phyloP scores from a whole-genome alignment of 2,329 filamentous ascomycete genomes.

The Phialophora tarda region DNA sequence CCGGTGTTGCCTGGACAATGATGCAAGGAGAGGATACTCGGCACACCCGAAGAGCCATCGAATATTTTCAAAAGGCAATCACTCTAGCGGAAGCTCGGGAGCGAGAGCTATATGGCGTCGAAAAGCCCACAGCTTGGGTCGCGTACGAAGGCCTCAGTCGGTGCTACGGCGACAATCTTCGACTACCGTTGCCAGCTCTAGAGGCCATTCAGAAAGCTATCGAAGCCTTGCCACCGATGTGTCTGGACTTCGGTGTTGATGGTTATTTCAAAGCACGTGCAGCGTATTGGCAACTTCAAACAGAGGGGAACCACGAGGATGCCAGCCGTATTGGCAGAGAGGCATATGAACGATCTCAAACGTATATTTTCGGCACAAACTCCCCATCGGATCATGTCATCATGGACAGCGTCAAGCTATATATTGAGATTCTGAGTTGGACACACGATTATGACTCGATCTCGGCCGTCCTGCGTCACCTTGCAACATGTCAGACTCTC shows the following conservation, averaged over 20 bases:
- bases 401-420: constrained; percentile 18
- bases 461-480: constrained; percentile 8
- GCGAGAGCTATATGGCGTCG: constrained; percentile 10
- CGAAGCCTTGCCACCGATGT: constrained; percentile 9
- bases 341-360: constrained; percentile 16
- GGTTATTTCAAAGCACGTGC: constrained; percentile 16
- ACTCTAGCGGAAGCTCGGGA: constrained; percentile 9
- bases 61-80: constrained; percentile 27
- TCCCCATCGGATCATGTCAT: constrained; percentile 8
- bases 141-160: constrained; percentile 27
- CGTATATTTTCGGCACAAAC: constrained; percentile 11
- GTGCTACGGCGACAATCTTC: constrained; percentile 26
- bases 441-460: constrained; percentile 15
- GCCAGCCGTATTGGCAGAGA: constrained; percentile 11
- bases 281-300: constrained; percentile 12
- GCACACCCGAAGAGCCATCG: constrained; percentile 18
- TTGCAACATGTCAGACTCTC: constrained; percentile 11
- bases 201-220: constrained; percentile 23
- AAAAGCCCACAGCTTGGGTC: constrained; percentile 20
- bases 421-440: constrained; percentile 12
- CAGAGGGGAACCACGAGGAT: constrained; percentile 11
- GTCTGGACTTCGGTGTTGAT: constrained; percentile 8
- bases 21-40: constrained; percentile 21
- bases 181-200: constrained; percentile 22
- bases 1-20: constrained; percentile 27